Conservation (phyloP, 2,329 filamentous ascomycete species). For the Ascochyta viciae-villosae region DNA sequence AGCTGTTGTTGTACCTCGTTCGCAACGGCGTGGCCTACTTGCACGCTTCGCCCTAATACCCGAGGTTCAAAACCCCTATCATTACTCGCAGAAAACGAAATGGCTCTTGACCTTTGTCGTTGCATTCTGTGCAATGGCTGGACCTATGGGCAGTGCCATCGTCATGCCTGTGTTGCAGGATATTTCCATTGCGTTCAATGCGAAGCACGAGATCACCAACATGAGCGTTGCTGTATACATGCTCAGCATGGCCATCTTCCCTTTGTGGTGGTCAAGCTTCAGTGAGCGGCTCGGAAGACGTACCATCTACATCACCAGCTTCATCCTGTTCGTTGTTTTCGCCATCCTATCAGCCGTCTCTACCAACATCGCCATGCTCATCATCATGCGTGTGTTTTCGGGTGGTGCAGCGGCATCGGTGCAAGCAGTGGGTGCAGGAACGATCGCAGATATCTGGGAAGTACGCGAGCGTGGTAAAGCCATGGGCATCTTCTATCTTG, state of each 20-base stretch:
- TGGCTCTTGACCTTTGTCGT: slow-evolving; percentile 84
- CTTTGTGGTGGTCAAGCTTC: slow-evolving; percentile 51
- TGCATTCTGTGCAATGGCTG: slow-evolving; percentile 76
- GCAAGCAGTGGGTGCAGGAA: slow-evolving; percentile 49
- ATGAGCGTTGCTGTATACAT: slow-evolving; percentile 52
- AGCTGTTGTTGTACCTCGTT: slow-evolving; percentile 58
- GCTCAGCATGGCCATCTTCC: slow-evolving; percentile 52
- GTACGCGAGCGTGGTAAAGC: slow-evolving; percentile 46
- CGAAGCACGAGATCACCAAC: slow-evolving; percentile 46
- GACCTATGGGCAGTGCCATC: slow-evolving; percentile 84
- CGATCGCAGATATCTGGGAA: slow-evolving; percentile 50
- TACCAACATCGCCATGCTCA: slow-evolving; percentile 48
- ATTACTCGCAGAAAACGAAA: slow-evolving; percentile 77
- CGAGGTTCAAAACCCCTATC: slow-evolving; percentile 77
- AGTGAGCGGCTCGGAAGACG: slow-evolving; percentile 46
- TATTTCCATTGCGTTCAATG: slow-evolving; percentile 41
- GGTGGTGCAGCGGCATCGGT: slow-evolving; percentile 49
- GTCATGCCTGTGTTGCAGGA: slow-evolving; percentile 66
- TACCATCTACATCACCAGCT: slow-evolving; percentile 48
- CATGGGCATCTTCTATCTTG: slow-evolving; percentile 51
- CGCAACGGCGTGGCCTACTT: slow-evolving; percentile 73
- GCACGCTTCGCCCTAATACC: slow-evolving; percentile 74
- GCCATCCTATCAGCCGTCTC: slow-evolving; percentile 44
- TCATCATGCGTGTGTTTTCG: slow-evolving; percentile 45
- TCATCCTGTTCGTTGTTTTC: slow-evolving; percentile 44